Conservation (phyloP, 108 stramenopile genomes). For the Aurantiochytrium sp. region DNA sequence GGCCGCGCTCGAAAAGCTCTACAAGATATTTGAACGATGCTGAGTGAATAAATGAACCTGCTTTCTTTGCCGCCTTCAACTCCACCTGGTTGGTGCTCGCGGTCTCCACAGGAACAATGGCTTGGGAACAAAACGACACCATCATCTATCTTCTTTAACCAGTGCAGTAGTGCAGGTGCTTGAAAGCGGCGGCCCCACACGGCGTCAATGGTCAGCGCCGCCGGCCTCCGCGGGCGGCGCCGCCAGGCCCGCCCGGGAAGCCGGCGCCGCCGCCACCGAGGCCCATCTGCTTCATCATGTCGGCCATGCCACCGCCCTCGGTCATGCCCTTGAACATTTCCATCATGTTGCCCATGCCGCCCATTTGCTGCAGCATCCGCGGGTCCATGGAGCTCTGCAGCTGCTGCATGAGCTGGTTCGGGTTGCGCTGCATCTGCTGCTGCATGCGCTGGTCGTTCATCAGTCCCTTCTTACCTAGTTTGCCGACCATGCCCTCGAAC, state of each 20-base stretch:
- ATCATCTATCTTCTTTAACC: too few species aligned
- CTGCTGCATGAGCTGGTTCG: constrained; percentile 69
- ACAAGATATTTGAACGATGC: constrained; percentile 35
- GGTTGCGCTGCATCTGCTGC: constrained; percentile 75
- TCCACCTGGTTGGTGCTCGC: too few species aligned
- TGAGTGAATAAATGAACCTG: neutral
- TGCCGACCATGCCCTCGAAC: constrained; percentile 75
- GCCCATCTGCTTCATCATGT: neutral
- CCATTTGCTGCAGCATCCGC: constrained; percentile 73
- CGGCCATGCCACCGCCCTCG: constrained; percentile 19
- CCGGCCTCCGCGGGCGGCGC: neutral
- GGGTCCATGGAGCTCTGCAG: constrained; percentile 74
- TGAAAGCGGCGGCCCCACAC: too few species aligned
- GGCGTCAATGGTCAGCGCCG: neutral
- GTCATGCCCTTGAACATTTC: constrained; percentile 28
- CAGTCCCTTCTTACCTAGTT: constrained; percentile 85
- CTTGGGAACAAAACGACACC: too few species aligned
- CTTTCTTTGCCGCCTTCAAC: too few species aligned
- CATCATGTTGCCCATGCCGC: constrained; percentile 46
- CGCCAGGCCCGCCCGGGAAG: neutral
- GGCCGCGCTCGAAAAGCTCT: constrained; percentile 34
- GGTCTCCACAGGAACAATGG: too few species aligned
- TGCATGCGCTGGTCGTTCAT: constrained; percentile 71
- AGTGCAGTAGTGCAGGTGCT: too few species aligned
- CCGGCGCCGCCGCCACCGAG: neutral